These are phyloP conservation scores for Venturia pyrina DNA, from an alignment of 2,329 filamentous ascomycete genomes.

Conservation along the genomic window DNA sequence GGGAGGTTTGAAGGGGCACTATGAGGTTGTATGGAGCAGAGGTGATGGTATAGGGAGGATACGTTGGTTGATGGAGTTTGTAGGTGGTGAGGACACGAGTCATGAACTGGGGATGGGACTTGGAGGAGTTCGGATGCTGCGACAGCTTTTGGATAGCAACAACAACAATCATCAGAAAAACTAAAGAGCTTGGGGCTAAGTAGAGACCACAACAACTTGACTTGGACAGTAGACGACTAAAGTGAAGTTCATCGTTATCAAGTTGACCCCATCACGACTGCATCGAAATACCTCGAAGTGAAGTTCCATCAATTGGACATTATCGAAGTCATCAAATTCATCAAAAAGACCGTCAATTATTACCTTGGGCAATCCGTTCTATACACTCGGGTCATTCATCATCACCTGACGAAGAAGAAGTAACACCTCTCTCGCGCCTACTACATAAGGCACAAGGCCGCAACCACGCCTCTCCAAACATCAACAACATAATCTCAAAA, in stretches of 20 bases:
- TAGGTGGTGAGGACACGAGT: slow-evolving; percentile 1
- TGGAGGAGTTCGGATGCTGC: not conserved
- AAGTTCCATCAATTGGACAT: not conserved
- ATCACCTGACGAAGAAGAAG: not conserved
- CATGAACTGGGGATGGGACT: not conserved
- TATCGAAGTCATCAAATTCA: no score
- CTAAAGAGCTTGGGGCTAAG: not conserved
- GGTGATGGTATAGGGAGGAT: not conserved
- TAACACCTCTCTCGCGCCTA: not conserved
- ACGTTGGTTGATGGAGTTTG: not conserved
- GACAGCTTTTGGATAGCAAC: not conserved
- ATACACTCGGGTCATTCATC: not conserved
- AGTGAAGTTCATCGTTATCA: not conserved
- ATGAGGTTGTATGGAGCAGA: not conserved
- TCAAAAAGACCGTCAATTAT: not conserved
- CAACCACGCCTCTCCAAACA: not conserved
- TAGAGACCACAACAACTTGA: not conserved
- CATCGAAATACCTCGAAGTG: not conserved
- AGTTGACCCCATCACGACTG: not conserved
- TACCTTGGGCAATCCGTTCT: not conserved
- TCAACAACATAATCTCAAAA: not conserved
- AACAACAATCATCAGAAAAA: not conserved
- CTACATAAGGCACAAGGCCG: not conserved
- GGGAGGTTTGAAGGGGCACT: not conserved
- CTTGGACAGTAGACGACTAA: no score